Evolutionary conservation across 2,329 filamentous ascomycete species (phyloP).

Genomic region (Madurella fahalii): DNA sequence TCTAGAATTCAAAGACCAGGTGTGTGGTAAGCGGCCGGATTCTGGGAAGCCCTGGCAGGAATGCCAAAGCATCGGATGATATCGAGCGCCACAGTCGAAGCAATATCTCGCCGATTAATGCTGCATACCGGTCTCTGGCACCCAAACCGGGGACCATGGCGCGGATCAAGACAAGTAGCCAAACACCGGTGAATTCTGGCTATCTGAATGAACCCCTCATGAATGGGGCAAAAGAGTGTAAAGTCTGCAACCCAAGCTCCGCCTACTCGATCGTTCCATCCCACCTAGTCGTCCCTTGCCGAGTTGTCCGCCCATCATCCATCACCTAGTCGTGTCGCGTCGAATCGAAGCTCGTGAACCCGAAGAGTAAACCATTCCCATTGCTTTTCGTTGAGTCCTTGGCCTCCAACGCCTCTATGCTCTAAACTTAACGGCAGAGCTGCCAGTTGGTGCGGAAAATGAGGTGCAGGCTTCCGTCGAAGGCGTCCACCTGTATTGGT

Average conservation of each 20-base stretch:
- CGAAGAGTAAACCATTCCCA: too few relatives aligned
- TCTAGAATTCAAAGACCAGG: background rate
- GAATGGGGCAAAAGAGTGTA: too few relatives aligned
- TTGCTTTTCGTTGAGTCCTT: background rate
- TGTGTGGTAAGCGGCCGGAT: too few relatives aligned
- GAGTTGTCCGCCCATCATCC: background rate
- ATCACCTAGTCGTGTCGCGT: background rate
- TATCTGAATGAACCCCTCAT: background rate
- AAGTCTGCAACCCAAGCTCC: too few relatives aligned
- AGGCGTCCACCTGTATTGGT: constrained; percentile 26
- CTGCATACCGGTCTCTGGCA: too few relatives aligned
- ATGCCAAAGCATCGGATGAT: too few relatives aligned
- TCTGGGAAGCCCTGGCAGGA: too few relatives aligned
- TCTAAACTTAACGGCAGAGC: constrained; percentile 9
- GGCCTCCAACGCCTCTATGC: background rate
- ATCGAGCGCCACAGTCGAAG: too few relatives aligned
- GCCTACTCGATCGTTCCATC: too few relatives aligned
- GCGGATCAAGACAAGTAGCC: background rate
- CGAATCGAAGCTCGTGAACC: too few relatives aligned
- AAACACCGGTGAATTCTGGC: constrained; percentile 3
- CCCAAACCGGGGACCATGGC: too few relatives aligned
- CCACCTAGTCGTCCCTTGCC: background rate
- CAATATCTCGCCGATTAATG: too few relatives aligned
- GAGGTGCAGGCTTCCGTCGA: constrained; percentile 27
- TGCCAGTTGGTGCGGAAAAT: constrained; percentile 27